Percentiles rank a stretch among this genome's conserved stretches.
Conservation (phyloP, 805 yeast species). For the Metschnikowia borealis region DNA sequence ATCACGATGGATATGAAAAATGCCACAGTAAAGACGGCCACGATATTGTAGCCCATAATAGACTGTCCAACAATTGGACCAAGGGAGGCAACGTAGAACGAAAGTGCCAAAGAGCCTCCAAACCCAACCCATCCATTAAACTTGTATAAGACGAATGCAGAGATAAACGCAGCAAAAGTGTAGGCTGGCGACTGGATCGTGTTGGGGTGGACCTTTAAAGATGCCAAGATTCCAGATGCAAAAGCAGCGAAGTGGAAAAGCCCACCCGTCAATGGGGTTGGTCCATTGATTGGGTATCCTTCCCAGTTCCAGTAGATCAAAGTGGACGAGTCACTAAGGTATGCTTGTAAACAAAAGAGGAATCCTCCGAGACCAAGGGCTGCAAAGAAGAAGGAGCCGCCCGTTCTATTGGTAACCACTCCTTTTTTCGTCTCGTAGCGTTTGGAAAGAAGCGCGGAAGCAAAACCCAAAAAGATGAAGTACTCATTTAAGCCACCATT, state of each 20-base stretch:
- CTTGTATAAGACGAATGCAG: slow-evolving; percentile 47
- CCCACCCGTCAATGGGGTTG: slow-evolving; percentile 84
- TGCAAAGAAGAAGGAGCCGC: slow-evolving; percentile 48
- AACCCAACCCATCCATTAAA: slow-evolving; percentile 70
- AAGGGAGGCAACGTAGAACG: slow-evolving; percentile 59
- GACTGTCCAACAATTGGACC: slow-evolving; percentile 59
- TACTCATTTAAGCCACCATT: slow-evolving; percentile 84
- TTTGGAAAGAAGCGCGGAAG: slow-evolving; percentile 63
- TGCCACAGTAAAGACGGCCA: slow-evolving; percentile 47
- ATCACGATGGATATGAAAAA: slow-evolving; percentile 50
- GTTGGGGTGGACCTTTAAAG: slow-evolving; percentile 24
- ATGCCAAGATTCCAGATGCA: slow-evolving; percentile 45
- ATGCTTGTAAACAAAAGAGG: slow-evolving; percentile 66
- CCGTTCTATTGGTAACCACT: slow-evolving; percentile 7
- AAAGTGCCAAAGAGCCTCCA: slow-evolving; percentile 62
- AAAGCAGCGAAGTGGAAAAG: slow-evolving; percentile 58
- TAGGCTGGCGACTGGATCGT: slow-evolving; percentile 24
- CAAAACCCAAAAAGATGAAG: slow-evolving; percentile 61
- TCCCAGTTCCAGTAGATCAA: slow-evolving; percentile 95
- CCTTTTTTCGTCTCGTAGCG: slow-evolving; percentile 14
- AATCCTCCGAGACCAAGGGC: slow-evolving; percentile 74
- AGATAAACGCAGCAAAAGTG: slow-evolving; percentile 43
- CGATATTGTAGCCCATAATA: slow-evolving; percentile 52
- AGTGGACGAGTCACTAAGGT: slow-evolving; percentile 79
- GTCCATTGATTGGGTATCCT: slow-evolving; percentile 85